A percentile compares a stretch with the other conserved stretches of the same genome.
Conservation (phyloP, 1,139 yeast genomes). For the Pneumocystis jirovecii region DNA sequence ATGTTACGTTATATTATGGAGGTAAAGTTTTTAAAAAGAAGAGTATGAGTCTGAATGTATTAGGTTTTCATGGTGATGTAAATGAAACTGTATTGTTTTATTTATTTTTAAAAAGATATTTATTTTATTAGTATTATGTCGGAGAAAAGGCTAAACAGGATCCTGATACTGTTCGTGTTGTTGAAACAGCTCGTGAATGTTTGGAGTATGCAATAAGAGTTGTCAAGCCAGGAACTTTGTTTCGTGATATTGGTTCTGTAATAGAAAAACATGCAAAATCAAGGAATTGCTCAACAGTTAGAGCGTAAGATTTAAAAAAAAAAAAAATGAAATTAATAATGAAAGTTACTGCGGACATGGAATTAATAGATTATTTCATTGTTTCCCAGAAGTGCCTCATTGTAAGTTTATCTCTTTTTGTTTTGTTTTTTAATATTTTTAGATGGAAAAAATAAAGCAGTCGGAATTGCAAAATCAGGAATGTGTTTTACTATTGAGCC, state of each 20-base stretch:
- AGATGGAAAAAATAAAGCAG: slow-evolving; percentile 70
- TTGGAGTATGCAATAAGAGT: slow-evolving; percentile 65
- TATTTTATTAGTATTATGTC: slow-evolving; percentile 45
- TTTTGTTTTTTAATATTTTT: background rate
- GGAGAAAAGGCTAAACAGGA: slow-evolving; percentile 72
- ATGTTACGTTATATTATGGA: slow-evolving; percentile 61
- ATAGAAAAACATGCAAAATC: slow-evolving; percentile 78
- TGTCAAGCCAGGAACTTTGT: slow-evolving; percentile 85
- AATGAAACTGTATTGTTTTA: slow-evolving; percentile 48
- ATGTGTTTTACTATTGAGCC: slow-evolving; percentile 97
- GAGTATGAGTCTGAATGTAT: background rate
- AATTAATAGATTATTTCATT: slow-evolving; percentile 71
- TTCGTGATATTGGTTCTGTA: slow-evolving; percentile 74
- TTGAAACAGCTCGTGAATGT: slow-evolving; percentile 87
- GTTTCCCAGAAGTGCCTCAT: slow-evolving; percentile 88
- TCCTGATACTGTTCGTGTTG: slow-evolving; percentile 69
- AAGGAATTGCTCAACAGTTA: slow-evolving; percentile 43
- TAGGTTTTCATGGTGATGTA: slow-evolving; percentile 86
- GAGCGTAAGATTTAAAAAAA: background rate
- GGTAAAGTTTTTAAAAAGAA: background rate
- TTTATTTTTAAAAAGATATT: background rate
- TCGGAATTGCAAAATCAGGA: slow-evolving; percentile 90
- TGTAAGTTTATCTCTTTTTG: slow-evolving; percentile 19
- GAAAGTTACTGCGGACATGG: slow-evolving; percentile 94
- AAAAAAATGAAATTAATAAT: slow-evolving; percentile 36